These are phyloP conservation scores for Colletotrichum orbiculare DNA, from an alignment of 2,329 filamentous ascomycete genomes.

Conservation along the genomic window DNA sequence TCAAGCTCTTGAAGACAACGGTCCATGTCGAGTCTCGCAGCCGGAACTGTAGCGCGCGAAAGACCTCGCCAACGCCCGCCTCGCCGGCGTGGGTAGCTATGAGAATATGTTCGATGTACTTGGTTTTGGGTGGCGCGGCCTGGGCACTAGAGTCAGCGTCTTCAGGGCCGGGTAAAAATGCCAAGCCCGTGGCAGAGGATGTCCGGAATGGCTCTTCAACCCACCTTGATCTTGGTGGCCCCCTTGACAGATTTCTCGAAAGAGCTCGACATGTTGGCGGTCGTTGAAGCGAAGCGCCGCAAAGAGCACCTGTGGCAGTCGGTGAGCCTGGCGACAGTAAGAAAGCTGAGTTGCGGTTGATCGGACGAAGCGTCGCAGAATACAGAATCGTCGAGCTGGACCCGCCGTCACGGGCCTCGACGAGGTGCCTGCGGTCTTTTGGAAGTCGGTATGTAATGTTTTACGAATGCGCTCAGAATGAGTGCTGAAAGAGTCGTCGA, in stretches of 20 bases:
- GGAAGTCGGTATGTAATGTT: background rate
- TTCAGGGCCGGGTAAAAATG: conserved; percentile 30
- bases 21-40: conserved; percentile 98
- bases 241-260: conserved; percentile 99
- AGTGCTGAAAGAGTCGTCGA: conserved; percentile 11
- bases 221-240: conserved; percentile 95
- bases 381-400: conserved; percentile 2
- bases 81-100: conserved; percentile 95
- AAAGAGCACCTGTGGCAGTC: conserved; percentile 13
- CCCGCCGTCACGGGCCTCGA: conserved; percentile 32
- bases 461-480: background rate
- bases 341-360: conserved; percentile 25
- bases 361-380: conserved; percentile 31
- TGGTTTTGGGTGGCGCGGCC: conserved; percentile 90
- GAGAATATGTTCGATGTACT: conserved; percentile 98
- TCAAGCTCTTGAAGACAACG: conserved; percentile 97
- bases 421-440: background rate
- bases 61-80: conserved; percentile 94
- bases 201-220: conserved; percentile 18
- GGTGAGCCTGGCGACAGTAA: conserved; percentile 38
- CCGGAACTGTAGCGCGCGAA: conserved; percentile 88
- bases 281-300: conserved; percentile 4
- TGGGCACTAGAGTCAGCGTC: conserved; percentile 33
- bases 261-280: conserved; percentile 76
- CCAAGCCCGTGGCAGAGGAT: background rate